Evolutionary conservation across 2,329 filamentous ascomycete species (phyloP), one percentile per base, ranked within the genome.

Genomic region (Pseudogymnoascus sp.): DNA sequence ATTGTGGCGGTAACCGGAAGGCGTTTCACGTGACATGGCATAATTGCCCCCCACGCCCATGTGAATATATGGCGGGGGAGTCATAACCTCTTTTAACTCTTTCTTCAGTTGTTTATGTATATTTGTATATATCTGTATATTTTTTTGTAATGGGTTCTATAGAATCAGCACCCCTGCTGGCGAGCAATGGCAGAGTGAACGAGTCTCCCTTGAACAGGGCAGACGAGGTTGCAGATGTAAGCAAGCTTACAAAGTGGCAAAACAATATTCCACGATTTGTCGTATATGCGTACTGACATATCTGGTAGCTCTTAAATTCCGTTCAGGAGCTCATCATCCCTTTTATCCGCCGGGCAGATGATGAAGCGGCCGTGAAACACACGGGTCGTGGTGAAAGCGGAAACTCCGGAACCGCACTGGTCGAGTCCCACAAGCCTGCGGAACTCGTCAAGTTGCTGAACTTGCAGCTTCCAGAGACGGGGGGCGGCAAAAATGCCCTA

Each of bases 291-390:
- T 50, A 61, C 20, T 39, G 25, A 37, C 30, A 32, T 62, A 28
- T 11, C n/a, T n/a, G 6, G 47, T 66, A 91, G 88, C 80, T 91
- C 54, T 79, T 91, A 57, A 77, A 81, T 61, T 82, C 87, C 3
- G 82, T 92, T 57, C 82, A 87, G 73, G 75, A 79, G 7, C 78
- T 91, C 60, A 81, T 92, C 62, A 75, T 91, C 18, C 85, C 86
- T 0, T 91, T 88, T 72, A 84, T 93, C 67, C 79, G 77, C 63
- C 77, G 80, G n/a, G 87, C 89, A 39, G 88, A 92, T 73, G 79
- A 86, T 61, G 77, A 81, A 68, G 81, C 85, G 18, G 76, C 79
- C 2, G 77, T 75, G 38, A 85, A 81, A 66, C 78, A 74, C 59
- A 75, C 79, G 0, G 85, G 84, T 22, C 77, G 81, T 65, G 64